Evolutionary conservation across 208 protist genomes (phyloP), one percentile per base, ranked within the genome.

Genomic region (Strigomonas galati): DNA sequence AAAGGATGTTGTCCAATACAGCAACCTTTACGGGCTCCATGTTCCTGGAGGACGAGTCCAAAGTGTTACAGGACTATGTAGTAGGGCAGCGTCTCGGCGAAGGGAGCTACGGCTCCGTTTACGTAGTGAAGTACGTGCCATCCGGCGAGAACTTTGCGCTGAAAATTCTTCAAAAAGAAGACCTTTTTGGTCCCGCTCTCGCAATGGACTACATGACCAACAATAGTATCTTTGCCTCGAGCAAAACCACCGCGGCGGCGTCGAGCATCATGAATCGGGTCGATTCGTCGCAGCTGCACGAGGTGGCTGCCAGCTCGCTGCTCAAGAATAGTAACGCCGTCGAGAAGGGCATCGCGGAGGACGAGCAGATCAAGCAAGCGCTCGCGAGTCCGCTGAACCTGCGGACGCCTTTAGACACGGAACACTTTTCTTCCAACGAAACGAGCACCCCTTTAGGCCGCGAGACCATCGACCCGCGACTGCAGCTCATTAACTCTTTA

Each of bases 51-150:
- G 82, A 91, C 35, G 89, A 95, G 79, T 51, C 62, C 1, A 79
- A 81, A 26, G 84, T 91, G 57, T 61, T 95, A 26, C 72, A 79
- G 55, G 81, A 93, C 69, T 93, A 93, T 67, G 71, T 82, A 5
- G 71, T 87, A 1, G 86, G 89, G 5, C 86, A 88, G 65, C 82
- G 86, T 27, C 79, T 97, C 12, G 93, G 93, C 59, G 88, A 94
- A 37, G 93, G 93, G 0, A 84, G 85, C 27, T 95, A 95, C 59
- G 86, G 82, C 40, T 94, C 87, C n/a, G 93, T 97, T 9, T 95
- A 95, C 57, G 37, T 78, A 0, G 87, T 76, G 9, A 92, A 85
- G 53, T 86, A 97, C 74, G 71, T 89, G 4, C 85, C 85, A 0
- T 93, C 89, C 0, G 83, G 85, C 4, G 74, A 93, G 58, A 58